phyloP scores from a whole-genome alignment of 768 basidiomycete species.

The Panus rudis region DNA sequence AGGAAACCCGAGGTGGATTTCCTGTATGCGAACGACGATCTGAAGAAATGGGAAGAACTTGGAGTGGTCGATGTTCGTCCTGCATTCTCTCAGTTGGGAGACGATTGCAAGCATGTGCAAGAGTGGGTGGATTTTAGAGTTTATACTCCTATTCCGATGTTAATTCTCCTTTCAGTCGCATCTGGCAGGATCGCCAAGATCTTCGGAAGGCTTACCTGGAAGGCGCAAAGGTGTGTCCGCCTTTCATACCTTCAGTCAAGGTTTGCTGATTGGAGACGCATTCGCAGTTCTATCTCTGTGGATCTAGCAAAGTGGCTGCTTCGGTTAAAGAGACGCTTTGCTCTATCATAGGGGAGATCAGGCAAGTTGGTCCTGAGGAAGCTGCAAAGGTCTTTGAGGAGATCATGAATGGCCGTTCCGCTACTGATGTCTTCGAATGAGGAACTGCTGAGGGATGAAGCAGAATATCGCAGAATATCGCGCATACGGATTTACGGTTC shows the following conservation, averaged over 20 bases:
- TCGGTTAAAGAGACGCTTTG: slow-evolving; percentile 21
- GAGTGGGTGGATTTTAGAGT: slow-evolving; percentile 14
- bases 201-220: slow-evolving; percentile 24
- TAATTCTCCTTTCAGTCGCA: slow-evolving; percentile 24
- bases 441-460: no score
- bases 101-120: slow-evolving; percentile 22
- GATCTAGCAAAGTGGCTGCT: slow-evolving; percentile 5
- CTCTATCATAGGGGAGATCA: slow-evolving; percentile 23
- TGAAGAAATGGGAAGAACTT: slow-evolving; percentile 33
- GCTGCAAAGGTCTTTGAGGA: slow-evolving; percentile 19
- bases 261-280: neutral
- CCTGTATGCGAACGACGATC: slow-evolving; percentile 34
- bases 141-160: neutral
- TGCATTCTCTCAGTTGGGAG: slow-evolving; percentile 26
- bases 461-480: no score
- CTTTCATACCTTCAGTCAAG: neutral
- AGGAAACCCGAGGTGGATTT: slow-evolving; percentile 34
- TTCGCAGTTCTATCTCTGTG: slow-evolving; percentile 6
- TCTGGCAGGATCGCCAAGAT: slow-evolving; percentile 34
- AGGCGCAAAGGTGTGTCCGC: slow-evolving; percentile 27
- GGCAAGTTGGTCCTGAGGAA: slow-evolving; percentile 10
- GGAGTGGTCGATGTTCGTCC: slow-evolving; percentile 39
- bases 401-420: slow-evolving; percentile 31
- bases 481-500: no score
- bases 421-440: slow-evolving; percentile 39